Evolutionary conservation across 108 stramenopile species (phyloP).

Genomic region (Poteriospumella lacustris): DNA sequence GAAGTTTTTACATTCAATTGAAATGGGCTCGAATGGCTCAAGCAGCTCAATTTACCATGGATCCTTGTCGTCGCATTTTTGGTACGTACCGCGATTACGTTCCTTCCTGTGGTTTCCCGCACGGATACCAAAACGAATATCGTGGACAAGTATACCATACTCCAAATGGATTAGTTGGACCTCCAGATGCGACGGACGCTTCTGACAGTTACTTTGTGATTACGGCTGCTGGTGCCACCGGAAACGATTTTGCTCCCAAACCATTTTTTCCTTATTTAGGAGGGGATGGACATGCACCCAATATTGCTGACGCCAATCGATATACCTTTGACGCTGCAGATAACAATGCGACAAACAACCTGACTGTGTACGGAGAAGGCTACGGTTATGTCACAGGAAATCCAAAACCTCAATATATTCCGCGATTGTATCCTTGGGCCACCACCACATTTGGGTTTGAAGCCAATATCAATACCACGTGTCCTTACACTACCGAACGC

Average conservation of each 20-base stretch:
- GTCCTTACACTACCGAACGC: constrained; percentile 6
- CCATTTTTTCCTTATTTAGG: constrained; percentile 8
- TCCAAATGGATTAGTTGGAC: constrained; percentile 7
- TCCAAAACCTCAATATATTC: constrained; percentile 8
- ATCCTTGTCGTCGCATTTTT: constrained; percentile 7
- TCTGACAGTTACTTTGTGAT: constrained; percentile 8
- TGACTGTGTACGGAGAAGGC: constrained; percentile 6
- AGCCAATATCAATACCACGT: constrained; percentile 7
- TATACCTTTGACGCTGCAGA: constrained; percentile 7
- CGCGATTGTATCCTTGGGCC: constrained; percentile 6
- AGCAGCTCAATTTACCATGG: constrained; percentile 7
- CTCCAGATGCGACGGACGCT: constrained; percentile 5
- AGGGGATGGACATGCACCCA: constrained; percentile 6
- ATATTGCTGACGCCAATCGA: constrained; percentile 7
- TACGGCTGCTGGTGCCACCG: constrained; percentile 5
- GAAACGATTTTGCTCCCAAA: constrained; percentile 7
- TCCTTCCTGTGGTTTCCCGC: constrained; percentile 6
- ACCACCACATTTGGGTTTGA: constrained; percentile 7
- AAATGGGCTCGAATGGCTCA: constrained; percentile 6
- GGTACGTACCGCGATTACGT: constrained; percentile 6
- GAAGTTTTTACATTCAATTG: constrained; percentile 9
- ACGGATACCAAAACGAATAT: constrained; percentile 8
- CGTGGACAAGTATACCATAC: constrained; percentile 7
- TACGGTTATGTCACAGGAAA: constrained; percentile 7
- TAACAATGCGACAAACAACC: constrained; percentile 7